Conservation (phyloP, 441 rosid species). For the Dalechampia spathulata region DNA sequence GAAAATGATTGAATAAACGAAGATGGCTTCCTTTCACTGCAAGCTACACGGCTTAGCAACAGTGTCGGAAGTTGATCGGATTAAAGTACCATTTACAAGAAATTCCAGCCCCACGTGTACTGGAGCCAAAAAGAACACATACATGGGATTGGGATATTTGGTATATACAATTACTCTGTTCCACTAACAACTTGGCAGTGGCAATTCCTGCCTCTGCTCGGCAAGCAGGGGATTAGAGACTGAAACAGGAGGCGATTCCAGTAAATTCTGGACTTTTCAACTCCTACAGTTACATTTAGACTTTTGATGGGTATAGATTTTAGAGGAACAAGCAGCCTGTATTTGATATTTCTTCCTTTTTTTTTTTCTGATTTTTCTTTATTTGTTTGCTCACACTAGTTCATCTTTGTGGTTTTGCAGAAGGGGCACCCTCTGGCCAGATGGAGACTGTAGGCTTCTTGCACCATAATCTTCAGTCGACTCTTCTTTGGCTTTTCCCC, state of each 20-base stretch:
- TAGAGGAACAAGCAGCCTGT: not conserved
- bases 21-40: too few relatives aligned
- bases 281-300: not conserved
- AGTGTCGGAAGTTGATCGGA: not conserved
- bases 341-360: not conserved
- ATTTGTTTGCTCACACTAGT: not conserved
- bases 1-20: too few relatives aligned
- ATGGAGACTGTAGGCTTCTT: constrained; percentile 14
- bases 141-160: not conserved
- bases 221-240: not conserved
- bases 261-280: not conserved
- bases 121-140: not conserved
- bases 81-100: not conserved
- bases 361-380: too few relatives aligned
- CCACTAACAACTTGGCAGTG: not conserved
- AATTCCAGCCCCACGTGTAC: not conserved
- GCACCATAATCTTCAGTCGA: constrained; percentile 13
- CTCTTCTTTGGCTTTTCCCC: constrained; percentile 80
- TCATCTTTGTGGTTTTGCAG: constrained; percentile 37
- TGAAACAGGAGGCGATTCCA: not conserved
- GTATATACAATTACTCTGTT: not conserved
- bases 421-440: constrained; percentile 43
- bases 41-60: too few relatives aligned
- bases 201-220: not conserved
- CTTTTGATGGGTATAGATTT: not conserved